These are phyloP conservation scores for Morella rubra DNA, from an alignment of 306 rosid genomes.

Conservation along the genomic window DNA sequence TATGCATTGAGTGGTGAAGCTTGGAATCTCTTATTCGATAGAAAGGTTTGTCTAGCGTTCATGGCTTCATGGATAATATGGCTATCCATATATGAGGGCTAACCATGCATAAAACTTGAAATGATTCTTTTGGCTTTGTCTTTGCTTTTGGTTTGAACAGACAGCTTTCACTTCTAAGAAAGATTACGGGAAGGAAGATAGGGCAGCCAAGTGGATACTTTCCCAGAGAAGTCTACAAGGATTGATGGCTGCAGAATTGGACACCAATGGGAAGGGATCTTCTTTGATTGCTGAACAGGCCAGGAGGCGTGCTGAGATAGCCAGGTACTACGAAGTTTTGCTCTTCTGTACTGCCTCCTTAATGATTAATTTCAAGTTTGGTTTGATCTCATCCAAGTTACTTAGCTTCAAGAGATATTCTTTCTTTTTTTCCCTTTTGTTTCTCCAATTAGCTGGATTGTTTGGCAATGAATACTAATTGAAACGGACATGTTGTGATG, in stretches of 20 bases:
- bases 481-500: background rate
- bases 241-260: slow-evolving; percentile 36
- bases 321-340: slow-evolving; percentile 40
- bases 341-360: background rate
- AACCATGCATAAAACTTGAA: background rate
- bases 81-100: background rate
- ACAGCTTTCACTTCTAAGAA: slow-evolving; percentile 76
- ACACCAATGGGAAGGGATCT: slow-evolving; percentile 36
- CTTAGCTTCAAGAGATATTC: background rate
- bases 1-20: slow-evolving; percentile 81
- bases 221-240: slow-evolving; percentile 81
- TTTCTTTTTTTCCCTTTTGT: background rate
- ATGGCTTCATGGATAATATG: background rate
- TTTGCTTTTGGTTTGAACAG: slow-evolving; percentile 44
- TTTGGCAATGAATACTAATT: background rate
- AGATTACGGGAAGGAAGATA: slow-evolving; percentile 74
- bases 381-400: slow-evolving; percentile 1
- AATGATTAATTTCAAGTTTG: background rate
- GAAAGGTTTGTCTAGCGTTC: slow-evolving; percentile 46
- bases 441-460: background rate
- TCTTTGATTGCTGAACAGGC: slow-evolving; percentile 68
- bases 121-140: background rate
- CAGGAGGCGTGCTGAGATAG: slow-evolving; percentile 66
- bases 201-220: slow-evolving; percentile 70
- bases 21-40: slow-evolving; percentile 74